Percentiles rank a stretch among this genome's conserved stretches.
Evolutionary conservation across 1,284 basidiomycete genomes (phyloP).

Genomic region (Microbotryum silenes-acaulis): DNA sequence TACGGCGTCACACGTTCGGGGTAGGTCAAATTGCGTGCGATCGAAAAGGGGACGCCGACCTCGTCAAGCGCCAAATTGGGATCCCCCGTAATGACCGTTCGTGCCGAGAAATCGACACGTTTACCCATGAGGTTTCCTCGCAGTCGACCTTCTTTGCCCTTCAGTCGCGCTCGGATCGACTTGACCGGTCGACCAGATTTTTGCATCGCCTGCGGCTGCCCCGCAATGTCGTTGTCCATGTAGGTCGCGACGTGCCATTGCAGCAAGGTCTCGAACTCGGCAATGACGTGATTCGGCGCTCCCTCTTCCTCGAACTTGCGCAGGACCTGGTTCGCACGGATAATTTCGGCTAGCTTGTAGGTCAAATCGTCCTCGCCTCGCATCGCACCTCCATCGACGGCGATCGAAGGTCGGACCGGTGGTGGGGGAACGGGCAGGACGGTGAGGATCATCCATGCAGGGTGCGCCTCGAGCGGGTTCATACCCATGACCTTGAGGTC

Average conservation of each 20-base stretch:
- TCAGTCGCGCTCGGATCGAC: constrained; percentile 93
- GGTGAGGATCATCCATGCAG: constrained; percentile 99
- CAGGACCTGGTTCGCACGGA: constrained; percentile 89
- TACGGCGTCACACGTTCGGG: constrained; percentile 98
- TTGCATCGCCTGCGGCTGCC: constrained; percentile 93
- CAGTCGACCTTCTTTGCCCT: constrained; percentile 97
- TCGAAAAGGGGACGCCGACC: constrained; percentile 93
- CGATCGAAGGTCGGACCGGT: constrained; percentile 93
- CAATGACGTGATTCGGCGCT: constrained; percentile 89
- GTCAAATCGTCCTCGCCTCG: constrained; percentile 97
- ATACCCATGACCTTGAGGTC: constrained; percentile 90
- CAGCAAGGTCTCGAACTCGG: constrained; percentile 91
- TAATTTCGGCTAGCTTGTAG: constrained; percentile 95
- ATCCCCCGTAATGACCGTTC: constrained; percentile 98
- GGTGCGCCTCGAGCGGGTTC: constrained; percentile 89
- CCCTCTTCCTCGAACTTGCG: constrained; percentile 92
- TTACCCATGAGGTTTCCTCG: constrained; percentile 99
- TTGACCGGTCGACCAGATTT: constrained; percentile 98
- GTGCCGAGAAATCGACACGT: constrained; percentile 97
- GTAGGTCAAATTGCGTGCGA: constrained; percentile 96
- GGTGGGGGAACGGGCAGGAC: constrained; percentile 97
- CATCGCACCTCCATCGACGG: constrained; percentile 91
- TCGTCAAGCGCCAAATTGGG: constrained; percentile 95
- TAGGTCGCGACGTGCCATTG: constrained; percentile 99
- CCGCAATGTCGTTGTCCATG: constrained; percentile 99